Evolutionary conservation across 2,329 filamentous ascomycete genomes (phyloP).

Genomic region (Stemphylium beticola): DNA sequence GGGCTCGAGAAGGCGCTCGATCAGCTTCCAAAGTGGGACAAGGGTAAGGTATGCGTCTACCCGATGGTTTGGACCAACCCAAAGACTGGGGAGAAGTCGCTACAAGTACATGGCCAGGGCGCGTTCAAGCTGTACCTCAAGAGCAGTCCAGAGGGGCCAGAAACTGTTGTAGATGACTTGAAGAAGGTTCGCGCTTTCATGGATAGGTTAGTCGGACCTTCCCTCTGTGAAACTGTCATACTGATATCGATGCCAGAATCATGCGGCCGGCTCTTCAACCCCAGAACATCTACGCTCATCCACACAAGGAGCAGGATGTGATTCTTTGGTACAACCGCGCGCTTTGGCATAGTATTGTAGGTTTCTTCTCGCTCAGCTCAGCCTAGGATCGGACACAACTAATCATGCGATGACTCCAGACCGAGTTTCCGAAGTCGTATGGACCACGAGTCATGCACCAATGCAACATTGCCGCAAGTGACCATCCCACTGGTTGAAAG

Average conservation of each 20-base stretch:
- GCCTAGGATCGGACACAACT: too few relatives aligned
- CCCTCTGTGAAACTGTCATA: rapidly evolving
- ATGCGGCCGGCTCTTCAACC: conserved; percentile 13
- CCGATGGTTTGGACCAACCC: conserved; percentile 21
- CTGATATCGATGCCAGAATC: not conserved
- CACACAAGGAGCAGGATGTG: conserved; percentile 21
- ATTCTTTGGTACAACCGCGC: conserved; percentile 22
- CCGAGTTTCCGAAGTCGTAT: conserved; percentile 17
- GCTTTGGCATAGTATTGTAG: conserved; percentile 21
- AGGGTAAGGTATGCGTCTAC: conserved; percentile 13
- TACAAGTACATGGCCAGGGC: conserved; percentile 17
- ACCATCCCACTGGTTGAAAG: conserved; percentile 10
- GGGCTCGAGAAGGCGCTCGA: conserved; percentile 11
- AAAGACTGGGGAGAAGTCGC: conserved; percentile 14
- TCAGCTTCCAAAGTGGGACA: conserved; percentile 13
- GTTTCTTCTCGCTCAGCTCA: not conserved
- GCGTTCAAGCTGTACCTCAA: not conserved
- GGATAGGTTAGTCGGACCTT: not conserved
- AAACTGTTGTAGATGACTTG: not conserved
- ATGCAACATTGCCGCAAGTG: conserved; percentile 19
- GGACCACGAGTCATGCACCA: conserved; percentile 19
- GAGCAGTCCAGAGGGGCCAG: not conserved
- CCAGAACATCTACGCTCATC: conserved; percentile 21
- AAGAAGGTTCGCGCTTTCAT: not conserved
- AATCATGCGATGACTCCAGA: not conserved